A percentile compares a stretch with the other conserved stretches of the same genome.
Conservation (phyloP, 768 basidiomycete species). For the Pseudohyphozyma bogoriensis region DNA sequence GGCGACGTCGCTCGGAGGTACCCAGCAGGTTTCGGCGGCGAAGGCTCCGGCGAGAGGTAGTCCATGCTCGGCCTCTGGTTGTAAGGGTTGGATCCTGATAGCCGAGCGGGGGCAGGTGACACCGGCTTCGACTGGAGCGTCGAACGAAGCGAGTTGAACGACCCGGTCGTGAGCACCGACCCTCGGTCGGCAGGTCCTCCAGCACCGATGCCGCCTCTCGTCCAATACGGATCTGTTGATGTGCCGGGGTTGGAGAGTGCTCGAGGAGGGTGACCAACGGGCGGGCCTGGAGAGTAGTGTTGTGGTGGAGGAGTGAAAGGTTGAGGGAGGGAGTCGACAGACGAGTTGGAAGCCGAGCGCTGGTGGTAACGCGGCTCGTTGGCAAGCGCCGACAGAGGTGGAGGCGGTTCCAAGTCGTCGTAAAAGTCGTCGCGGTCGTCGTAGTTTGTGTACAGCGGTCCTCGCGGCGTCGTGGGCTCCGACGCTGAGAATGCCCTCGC, state of each 20-base stretch:
- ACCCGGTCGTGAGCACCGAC: neutral
- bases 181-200: neutral
- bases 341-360: conserved; percentile 23
- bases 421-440: conserved; percentile 3
- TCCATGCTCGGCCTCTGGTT: neutral
- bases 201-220: neutral
- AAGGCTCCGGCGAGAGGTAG: conserved; percentile 7
- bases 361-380: conserved; percentile 33
- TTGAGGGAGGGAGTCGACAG: conserved; percentile 23
- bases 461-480: conserved; percentile 6
- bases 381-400: conserved; percentile 79
- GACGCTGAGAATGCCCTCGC: neutral
- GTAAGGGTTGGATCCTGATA: neutral
- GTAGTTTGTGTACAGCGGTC: neutral
- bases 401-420: conserved; percentile 63
- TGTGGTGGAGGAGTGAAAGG: neutral
- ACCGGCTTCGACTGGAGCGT: conserved; percentile 1
- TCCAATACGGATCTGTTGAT: no score
- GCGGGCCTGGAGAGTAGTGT: neutral
- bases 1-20: neutral
- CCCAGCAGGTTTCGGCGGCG: conserved; percentile 7
- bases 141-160: neutral
- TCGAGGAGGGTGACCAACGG: neutral
- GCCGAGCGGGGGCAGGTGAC: no score
- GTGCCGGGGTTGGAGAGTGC: neutral